Percentiles rank a stretch among this genome's conserved stretches.
Conservation (phyloP, 2,329 filamentous ascomycete genomes). For the Xylariaceae sp. region DNA sequence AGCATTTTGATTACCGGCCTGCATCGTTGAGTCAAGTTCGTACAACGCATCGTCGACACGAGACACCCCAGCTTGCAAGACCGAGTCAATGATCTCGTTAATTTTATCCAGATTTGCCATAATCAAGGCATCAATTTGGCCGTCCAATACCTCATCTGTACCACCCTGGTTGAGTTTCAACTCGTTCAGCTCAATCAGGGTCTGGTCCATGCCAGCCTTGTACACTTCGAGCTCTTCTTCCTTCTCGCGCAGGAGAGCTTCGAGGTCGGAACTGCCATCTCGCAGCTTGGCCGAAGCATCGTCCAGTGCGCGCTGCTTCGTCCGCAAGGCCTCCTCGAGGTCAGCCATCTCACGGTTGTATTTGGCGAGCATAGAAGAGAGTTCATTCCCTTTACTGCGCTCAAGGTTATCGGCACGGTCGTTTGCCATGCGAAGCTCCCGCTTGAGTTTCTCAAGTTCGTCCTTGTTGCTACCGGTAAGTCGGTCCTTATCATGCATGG, state of each 20-base stretch:
- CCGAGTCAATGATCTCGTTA: conserved; percentile 95
- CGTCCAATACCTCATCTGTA: conserved; percentile 76
- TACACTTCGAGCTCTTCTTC: conserved; percentile 98
- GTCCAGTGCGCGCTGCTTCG: conserved; percentile 82
- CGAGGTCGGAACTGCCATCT: conserved; percentile 80
- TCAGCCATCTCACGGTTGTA: conserved; percentile 98
- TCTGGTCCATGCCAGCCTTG: conserved; percentile 97
- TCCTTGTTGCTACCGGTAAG: conserved; percentile 83
- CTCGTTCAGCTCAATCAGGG: conserved; percentile 86
- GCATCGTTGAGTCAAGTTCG: conserved; percentile 95
- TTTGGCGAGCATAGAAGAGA: conserved; percentile 90
- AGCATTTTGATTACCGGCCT: conserved; percentile 96
- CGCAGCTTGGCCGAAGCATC: conserved; percentile 74
- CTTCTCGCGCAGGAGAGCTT: conserved; percentile 82
- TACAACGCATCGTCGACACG: conserved; percentile 95
- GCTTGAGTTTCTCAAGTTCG: conserved; percentile 89
- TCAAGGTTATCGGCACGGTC: conserved; percentile 91
- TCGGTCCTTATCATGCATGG: conserved; percentile 88
- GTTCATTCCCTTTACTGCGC: conserved; percentile 87
- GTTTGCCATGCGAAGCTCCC: conserved; percentile 86
- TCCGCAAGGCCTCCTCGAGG: conserved; percentile 84
- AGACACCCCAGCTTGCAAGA: conserved; percentile 86
- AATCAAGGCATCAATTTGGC: conserved; percentile 86
- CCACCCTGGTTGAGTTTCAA: conserved; percentile 71
- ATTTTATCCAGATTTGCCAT: conserved; percentile 86